A percentile compares a stretch with the other conserved stretches of the same genome.
These are phyloP conservation scores for Venturia oleaginea DNA, from an alignment of 2,329 filamentous ascomycete genomes.

Conservation along the genomic window DNA sequence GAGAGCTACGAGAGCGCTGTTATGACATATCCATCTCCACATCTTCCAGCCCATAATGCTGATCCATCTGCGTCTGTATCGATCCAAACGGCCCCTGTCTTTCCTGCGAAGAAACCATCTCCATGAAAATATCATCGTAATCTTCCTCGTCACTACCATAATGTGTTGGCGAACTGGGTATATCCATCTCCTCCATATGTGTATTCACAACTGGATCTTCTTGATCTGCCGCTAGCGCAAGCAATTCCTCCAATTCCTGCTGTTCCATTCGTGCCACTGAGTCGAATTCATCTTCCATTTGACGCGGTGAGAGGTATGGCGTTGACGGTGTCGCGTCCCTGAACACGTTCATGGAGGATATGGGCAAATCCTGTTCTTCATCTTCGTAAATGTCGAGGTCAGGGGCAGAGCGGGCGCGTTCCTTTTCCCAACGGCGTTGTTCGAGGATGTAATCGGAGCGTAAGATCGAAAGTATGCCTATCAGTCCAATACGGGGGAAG, in stretches of 20 bases:
- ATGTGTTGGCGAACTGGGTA: conserved; percentile 18
- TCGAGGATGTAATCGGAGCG: conserved; percentile 36
- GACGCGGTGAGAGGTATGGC: not conserved
- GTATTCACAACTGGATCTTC: conserved; percentile 3
- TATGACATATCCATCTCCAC: conserved; percentile 30
- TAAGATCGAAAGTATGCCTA: conserved; percentile 33
- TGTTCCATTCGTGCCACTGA: conserved; percentile 33
- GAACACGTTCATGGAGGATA: not conserved
- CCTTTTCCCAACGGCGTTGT: conserved; percentile 36
- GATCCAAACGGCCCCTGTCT: conserved; percentile 7
- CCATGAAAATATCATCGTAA: conserved; percentile 56
- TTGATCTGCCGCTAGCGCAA: conserved; percentile 33
- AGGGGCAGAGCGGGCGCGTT: conserved; percentile 33
- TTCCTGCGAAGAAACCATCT: conserved; percentile 43
- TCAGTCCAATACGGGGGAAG: not conserved
- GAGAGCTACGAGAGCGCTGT: not conserved
- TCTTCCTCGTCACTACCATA: conserved; percentile 50
- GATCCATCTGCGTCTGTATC: not conserved
- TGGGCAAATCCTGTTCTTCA: conserved; percentile 16
- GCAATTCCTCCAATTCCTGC: conserved; percentile 35
- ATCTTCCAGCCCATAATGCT: conserved; percentile 15
- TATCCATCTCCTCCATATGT: conserved; percentile 9
- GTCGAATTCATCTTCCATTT: conserved; percentile 20
- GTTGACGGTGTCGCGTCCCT: not conserved
- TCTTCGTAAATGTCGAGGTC: conserved; percentile 19